Conservation (phyloP, 2,329 filamentous ascomycete species). For the Aspergillus ustus region DNA sequence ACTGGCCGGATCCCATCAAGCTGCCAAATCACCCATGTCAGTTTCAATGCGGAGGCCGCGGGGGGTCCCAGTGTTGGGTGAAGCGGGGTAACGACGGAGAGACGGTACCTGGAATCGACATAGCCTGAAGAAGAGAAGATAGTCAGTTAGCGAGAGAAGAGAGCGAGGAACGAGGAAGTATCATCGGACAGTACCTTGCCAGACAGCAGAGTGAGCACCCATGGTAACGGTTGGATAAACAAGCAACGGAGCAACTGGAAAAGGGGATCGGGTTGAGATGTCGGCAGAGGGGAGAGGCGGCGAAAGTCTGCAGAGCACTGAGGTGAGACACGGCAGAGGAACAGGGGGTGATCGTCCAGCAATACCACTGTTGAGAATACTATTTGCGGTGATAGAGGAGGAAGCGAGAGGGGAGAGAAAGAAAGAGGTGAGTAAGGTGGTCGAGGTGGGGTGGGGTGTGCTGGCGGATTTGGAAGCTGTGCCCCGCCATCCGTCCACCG, state of each 20-base stretch:
- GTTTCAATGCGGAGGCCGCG: conserved; percentile 19
- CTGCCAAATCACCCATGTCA: conserved; percentile 51
- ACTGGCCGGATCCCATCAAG: conserved; percentile 76
- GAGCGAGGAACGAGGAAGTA: not conserved
- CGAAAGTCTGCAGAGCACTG: conserved; percentile 10
- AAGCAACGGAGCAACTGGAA: conserved; percentile 20
- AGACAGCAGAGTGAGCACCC: conserved; percentile 43
- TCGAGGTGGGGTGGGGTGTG: conserved; percentile 29
- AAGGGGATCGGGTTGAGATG: conserved; percentile 15
- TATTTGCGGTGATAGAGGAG: conserved; percentile 17
- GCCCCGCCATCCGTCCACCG: conserved; percentile 18
- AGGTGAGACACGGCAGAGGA: conserved; percentile 7
- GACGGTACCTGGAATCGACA: conserved; percentile 63
- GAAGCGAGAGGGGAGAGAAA: conserved; percentile 15
- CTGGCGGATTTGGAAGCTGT: conserved; percentile 21
- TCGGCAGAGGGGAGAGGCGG: not conserved
- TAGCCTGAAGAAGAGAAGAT: conserved; percentile 52
- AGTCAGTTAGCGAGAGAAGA: not conserved
- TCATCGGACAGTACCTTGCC: conserved; percentile 36
- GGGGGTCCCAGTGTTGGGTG: conserved; percentile 17
- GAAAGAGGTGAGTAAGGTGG: conserved; percentile 17
- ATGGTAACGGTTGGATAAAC: conserved; percentile 33
- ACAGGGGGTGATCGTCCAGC: conserved; percentile 12
- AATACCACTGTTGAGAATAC: conserved; percentile 11
- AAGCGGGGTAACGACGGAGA: conserved; percentile 18